These are phyloP conservation scores for Multifurca ochricompacta DNA, from an alignment of 768 basidiomycete species.

Conservation along the genomic window DNA sequence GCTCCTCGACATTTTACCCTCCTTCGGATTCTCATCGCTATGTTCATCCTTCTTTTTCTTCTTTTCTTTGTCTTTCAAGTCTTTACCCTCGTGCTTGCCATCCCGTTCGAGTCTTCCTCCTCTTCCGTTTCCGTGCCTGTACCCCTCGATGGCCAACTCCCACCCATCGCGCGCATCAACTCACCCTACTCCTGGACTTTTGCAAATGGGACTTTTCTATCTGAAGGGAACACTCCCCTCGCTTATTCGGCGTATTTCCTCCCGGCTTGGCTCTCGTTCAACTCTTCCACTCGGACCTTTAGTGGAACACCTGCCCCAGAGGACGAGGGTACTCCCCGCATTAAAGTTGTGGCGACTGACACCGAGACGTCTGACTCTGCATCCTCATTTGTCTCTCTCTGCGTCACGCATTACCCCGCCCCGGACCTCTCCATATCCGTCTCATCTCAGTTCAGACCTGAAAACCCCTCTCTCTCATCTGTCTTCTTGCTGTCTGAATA, in stretches of 20 bases:
- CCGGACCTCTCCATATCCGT: slow-evolving; percentile 50
- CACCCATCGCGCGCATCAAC: slow-evolving; percentile 64
- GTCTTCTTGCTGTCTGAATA: slow-evolving; percentile 57
- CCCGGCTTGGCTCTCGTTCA: slow-evolving; percentile 74
- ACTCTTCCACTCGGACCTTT: slow-evolving; percentile 51
- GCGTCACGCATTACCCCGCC: slow-evolving; percentile 44
- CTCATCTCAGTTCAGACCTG: slow-evolving; percentile 49
- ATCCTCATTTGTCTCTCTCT: slow-evolving; percentile 47
- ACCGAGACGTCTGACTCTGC: slow-evolving; percentile 36
- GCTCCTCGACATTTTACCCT: slow-evolving; percentile 18
- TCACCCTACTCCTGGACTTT: slow-evolving; percentile 64
- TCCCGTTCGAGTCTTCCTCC: no score
- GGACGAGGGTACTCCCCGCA: slow-evolving; percentile 55
- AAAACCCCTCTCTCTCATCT: slow-evolving; percentile 64
- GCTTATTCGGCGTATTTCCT: slow-evolving; percentile 48
- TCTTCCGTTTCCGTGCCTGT: slow-evolving; percentile 39
- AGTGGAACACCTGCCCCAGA: slow-evolving; percentile 53
- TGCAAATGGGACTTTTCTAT: slow-evolving; percentile 56
- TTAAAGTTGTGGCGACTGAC: slow-evolving; percentile 61
- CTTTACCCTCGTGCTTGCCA: slow-evolving; percentile 27
- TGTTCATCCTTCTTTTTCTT: slow-evolving; percentile 56
- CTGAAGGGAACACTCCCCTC: slow-evolving; percentile 35
- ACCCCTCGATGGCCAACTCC: slow-evolving; percentile 66
- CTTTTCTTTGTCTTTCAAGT: slow-evolving; percentile 45
- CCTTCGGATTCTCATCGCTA: slow-evolving; percentile 39